These are phyloP conservation scores for Astrephomene gubernaculifera DNA, from an alignment of 139 green algal genomes.

Conservation along the genomic window DNA sequence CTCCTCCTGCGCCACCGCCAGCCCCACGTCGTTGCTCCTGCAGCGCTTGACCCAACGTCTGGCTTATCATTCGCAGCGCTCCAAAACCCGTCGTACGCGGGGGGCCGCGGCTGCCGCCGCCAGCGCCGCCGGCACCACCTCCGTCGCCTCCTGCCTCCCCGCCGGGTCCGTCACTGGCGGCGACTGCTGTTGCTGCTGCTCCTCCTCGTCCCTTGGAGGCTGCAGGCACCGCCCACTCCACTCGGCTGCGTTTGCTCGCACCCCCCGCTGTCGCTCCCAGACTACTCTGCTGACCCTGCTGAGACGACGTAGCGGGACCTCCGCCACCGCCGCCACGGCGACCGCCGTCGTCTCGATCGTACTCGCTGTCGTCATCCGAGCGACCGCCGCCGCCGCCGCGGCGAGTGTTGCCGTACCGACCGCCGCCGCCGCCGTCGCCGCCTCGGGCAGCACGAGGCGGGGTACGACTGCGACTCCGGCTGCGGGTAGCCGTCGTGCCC, in stretches of 20 bases:
- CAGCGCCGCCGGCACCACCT: not conserved
- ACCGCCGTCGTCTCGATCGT: not conserved
- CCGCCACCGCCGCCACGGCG: not conserved
- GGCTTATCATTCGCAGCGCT: constrained; percentile 18
- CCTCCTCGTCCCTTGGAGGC: not conserved
- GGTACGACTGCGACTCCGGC: constrained; percentile 20
- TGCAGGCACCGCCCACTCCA: not conserved
- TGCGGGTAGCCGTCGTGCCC: too few species aligned
- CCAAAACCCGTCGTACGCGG: not conserved
- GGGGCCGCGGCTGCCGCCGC: not conserved
- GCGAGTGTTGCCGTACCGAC: not conserved
- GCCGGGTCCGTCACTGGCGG: too few species aligned
- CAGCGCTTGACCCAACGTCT: constrained; percentile 13
- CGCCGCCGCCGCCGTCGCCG: not conserved
- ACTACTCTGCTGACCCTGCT: too few species aligned
- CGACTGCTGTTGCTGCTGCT: too few species aligned
- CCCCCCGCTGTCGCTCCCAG: too few species aligned
- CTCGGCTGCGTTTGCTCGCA: not conserved
- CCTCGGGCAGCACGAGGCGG: not conserved
- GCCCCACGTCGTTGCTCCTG: not conserved
- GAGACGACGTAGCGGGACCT: too few species aligned
- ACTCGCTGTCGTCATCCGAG: not conserved
- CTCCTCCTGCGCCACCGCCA: not conserved
- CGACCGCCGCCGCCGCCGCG: constrained; percentile 1
- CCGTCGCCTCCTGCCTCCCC: too few species aligned